Evolutionary conservation across 495 filamentous ascomycete species (phyloP), one percentile per base, ranked within the genome.

Genomic region (Clohesyomyces aquaticus): DNA sequence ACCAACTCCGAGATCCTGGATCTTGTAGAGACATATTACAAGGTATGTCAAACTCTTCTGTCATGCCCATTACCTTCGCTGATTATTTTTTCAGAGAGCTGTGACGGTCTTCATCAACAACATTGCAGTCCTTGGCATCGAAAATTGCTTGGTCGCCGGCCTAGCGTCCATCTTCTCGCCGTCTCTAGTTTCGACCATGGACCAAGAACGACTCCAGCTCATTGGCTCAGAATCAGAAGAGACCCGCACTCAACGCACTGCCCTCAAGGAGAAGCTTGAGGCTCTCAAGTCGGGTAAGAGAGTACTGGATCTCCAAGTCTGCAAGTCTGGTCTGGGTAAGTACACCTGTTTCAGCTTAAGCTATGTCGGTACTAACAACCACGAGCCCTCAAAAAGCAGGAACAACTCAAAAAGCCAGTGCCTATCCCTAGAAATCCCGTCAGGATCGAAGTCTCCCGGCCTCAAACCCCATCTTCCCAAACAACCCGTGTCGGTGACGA

Each of bases 91-190:
- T n/a, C 52, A 88, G 87, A 80, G 87, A 67, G 81, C 85, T 0
- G 71, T 86, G 52, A 77, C 81, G 55, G 79, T 78, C 0, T 87
- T 90, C 68, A 74, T 86, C 19, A 83, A 88, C 35, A 84, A 88
- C 49, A 63, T 89, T 25, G 77, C 81, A 16, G 79, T 78, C 3
- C 63, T 66, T 8, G 63, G 48, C 1, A 41, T 66, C 21, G 63
- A 66, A 28, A 60, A 42, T 43, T 66, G 63, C 38, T 18, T 66
- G 0, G 19, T 66, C 3, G 18, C 55, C 1, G 25, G 49, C 19
- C 55, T 66, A 21, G 35, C 14, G 3, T 25, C 76, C 86, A 41
- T 86, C 80, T 2, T 81, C 87, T 3, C 29, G 4, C 55, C 63
- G 2, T 22, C 32, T 1, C 29, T 61, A 16, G 25, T 66, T 2